A percentile compares a stretch with the other conserved stretches of the same genome.
phyloP scores from a whole-genome alignment of 371 early-diverging fungal genomes.

The Blastocladiella emersonii region DNA sequence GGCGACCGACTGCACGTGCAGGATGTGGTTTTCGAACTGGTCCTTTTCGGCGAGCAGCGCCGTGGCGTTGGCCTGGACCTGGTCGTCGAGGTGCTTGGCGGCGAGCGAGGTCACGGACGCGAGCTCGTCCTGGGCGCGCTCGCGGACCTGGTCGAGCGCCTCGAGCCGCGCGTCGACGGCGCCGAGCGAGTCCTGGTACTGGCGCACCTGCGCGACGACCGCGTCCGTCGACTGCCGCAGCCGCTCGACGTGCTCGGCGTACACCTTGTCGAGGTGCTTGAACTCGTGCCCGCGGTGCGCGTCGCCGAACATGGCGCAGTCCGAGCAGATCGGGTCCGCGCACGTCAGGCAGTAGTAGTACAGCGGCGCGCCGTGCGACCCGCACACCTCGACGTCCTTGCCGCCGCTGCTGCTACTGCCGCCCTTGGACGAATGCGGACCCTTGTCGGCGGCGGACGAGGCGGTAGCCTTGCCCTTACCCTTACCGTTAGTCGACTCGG shows the following conservation, averaged over 20 bases:
- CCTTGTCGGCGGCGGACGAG: neutral
- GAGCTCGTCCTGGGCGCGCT: too few species aligned
- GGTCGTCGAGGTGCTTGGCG: neutral
- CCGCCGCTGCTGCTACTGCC: too few species aligned
- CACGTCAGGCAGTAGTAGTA: constrained; percentile 22
- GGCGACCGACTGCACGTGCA: too few species aligned
- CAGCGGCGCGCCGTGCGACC: constrained; percentile 13
- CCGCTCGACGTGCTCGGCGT: constrained; percentile 8
- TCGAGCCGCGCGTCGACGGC: too few species aligned
- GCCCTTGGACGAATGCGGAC: too few species aligned
- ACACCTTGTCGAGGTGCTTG: constrained; percentile 16
- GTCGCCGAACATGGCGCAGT: constrained; percentile 22
- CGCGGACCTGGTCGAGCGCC: too few species aligned
- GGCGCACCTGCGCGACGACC: neutral
- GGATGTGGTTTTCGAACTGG: too few species aligned
- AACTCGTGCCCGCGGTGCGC: constrained; percentile 18
- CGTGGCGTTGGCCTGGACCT: too few species aligned
- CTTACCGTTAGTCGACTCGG: too few species aligned
- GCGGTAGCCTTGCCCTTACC: neutral
- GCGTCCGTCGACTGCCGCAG: too few species aligned
- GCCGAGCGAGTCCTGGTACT: too few species aligned
- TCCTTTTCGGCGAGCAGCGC: too few species aligned
- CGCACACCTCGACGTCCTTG: constrained; percentile 9
- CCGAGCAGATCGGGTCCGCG: constrained; percentile 19
- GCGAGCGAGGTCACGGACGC: neutral